Evolutionary conservation across 441 rosid species (phyloP), one percentile per base, ranked within the genome.

Genomic region (Caryocar brasiliense): DNA sequence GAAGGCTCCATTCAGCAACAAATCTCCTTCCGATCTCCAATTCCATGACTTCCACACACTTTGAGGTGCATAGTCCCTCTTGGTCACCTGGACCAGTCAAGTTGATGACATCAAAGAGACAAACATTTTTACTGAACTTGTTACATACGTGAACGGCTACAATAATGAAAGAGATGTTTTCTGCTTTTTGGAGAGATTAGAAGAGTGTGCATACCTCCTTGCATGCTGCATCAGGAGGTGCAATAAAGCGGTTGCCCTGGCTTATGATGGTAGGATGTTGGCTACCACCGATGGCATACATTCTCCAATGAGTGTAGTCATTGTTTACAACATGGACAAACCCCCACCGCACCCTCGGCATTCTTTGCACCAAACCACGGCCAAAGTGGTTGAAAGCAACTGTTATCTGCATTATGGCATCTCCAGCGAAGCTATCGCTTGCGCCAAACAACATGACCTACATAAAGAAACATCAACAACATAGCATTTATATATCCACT

Each of bases 361-460:
- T 56, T 41, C 72, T 61, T 17, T 67, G 63, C 28, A 55, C 42
- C 12, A 61, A 35, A 26, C 54, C 50, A 3, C 22, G 13, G 1
- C 47, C 59, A 57, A 70, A 53, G 49, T 23, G 56, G 59, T 65
- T 69, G 62, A 69, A 73, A 3, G 72, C 78, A 2, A 62, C 48
- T 4, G 66, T 68, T 12, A 62, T 13, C 49, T 65, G 67, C 69
- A 58, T 58, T 20, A 59, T 19, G 21, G 24, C 12, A 36, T 62
- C 60, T 0, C 22, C 40, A 0, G 57, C 15, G 23, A 41, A 29
- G 12, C 43, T 30, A 11, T 59, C 58, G 15, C 66, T 59, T 13
- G 53, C 78, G 1, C 67, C 70, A 0, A 59, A 65, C 50, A 66
- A 38, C 69, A 65, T 51, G 36, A 71, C 73, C 69, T 58, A 55